Evolutionary conservation across 495 filamentous ascomycete species (phyloP), one percentile per base, ranked within the genome.

Genomic region (Rusavskia elegans): DNA sequence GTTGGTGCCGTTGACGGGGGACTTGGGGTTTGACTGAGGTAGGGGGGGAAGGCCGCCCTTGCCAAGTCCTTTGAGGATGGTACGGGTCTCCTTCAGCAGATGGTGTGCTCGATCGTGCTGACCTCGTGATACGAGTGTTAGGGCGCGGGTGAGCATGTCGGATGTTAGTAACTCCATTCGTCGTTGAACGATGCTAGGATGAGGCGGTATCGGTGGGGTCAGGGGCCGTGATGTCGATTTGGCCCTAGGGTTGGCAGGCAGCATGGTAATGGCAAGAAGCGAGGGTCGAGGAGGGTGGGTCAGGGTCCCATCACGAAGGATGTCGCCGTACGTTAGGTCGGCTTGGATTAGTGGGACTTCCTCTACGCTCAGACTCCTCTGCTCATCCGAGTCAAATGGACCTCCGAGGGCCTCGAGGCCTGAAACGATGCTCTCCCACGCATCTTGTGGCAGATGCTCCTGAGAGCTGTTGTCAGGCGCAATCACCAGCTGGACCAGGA

Each of bases 111-210:
- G 85, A 54, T 99, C 92, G 60, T 95, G 85, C 63, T 96, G 89
- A 19, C 87, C 86, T 23, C 89, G 78, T 45, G 87, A 87, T 20
- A 96, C 88, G 6, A 99, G 78, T 0, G 88, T 95, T 48, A 99
- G 70, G 4, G 93, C 87, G 39, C 92, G 76, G 10, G 87, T 95
- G 51, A 99, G 72, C 92, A 99, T 99, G 65, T 99, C 92, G 3
- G 93, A 97, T 1, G 93, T 96, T 27, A 99, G 76, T 3, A 99
- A 72, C 67, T 99, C 92, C 92, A 99, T 99, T 41, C 92, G 82
- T 37, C 92, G 81, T 66, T 99, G 92, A 9, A 99, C 93, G 51
- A 99, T 87, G 49, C 84, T 85, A 4, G 92, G 92, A 57, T 96
- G 92, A 35, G 92, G 93, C 17, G 92, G 92, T 53, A 99, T 97